Percentiles rank a stretch among this genome's conserved stretches.
phyloP scores from a whole-genome alignment of 192 early-diverging fungal genomes.

The Globomyces pollinis-pini region DNA sequence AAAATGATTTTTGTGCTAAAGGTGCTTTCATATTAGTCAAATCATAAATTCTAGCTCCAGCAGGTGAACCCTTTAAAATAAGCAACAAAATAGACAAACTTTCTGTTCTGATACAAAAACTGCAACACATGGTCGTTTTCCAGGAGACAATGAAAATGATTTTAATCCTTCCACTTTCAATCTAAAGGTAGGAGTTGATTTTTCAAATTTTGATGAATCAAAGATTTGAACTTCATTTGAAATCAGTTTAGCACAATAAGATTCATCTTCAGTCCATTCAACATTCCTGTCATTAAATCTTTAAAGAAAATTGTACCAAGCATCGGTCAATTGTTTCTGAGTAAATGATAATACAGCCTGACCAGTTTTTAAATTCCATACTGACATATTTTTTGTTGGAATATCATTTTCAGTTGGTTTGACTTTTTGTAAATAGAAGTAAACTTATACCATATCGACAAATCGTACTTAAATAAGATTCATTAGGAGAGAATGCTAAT shows the following conservation, averaged over 20 bases:
- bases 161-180: slow-evolving; percentile 77
- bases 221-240: slow-evolving; percentile 84
- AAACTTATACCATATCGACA: slow-evolving; percentile 65
- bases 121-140: slow-evolving; percentile 69
- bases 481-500: slow-evolving; percentile 85
- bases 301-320: slow-evolving; percentile 46
- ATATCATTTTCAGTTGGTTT: slow-evolving; percentile 48
- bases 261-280: slow-evolving; percentile 92
- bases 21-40: slow-evolving; percentile 64
- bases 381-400: slow-evolving; percentile 66
- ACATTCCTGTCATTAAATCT: slow-evolving; percentile 64
- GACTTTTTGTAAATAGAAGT: slow-evolving; percentile 48
- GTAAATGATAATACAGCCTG: slow-evolving; percentile 62
- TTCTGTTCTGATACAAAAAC: slow-evolving; percentile 83
- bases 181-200: slow-evolving; percentile 38
- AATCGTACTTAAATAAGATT: slow-evolving; percentile 86
- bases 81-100: slow-evolving; percentile 20
- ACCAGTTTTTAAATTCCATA: slow-evolving; percentile 74
- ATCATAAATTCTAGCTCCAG: slow-evolving; percentile 78
- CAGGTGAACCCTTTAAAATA: slow-evolving; percentile 77
- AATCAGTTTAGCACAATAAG: slow-evolving; percentile 78
- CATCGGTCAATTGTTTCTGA: slow-evolving; percentile 72
- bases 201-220: slow-evolving; percentile 52
- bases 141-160: slow-evolving; percentile 84
- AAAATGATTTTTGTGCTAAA: slow-evolving; percentile 87